Evolutionary conservation across 257 asterid genomes (phyloP).

Genomic region (Solanum sitiens): DNA sequence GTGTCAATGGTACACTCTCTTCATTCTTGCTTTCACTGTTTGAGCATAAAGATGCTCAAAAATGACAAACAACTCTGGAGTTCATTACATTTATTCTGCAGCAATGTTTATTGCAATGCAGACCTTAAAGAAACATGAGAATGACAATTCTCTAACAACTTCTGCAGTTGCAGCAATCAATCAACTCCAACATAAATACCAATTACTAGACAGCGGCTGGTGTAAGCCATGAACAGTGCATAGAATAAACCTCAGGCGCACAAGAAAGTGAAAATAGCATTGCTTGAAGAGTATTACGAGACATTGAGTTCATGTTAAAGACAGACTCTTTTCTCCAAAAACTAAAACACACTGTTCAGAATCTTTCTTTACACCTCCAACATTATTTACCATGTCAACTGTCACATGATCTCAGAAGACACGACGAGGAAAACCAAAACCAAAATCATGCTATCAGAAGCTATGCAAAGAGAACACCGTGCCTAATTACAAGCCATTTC

Average conservation of each 20-base stretch:
- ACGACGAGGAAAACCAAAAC: not conserved
- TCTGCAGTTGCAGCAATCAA: not conserved
- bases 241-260: not conserved
- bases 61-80: not conserved
- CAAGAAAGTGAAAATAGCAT: not conserved
- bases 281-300: not conserved
- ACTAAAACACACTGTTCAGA: not conserved
- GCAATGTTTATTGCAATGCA: not conserved
- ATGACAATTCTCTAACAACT: not conserved
- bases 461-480: not conserved
- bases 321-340: not conserved
- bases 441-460: not conserved
- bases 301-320: not conserved
- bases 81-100: not conserved
- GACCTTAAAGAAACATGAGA: not conserved
- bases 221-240: not conserved
- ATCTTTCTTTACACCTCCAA: slow-evolving; percentile 3
- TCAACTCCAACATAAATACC: not conserved
- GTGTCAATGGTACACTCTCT: not conserved
- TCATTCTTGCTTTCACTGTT: not conserved
- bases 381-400: not conserved
- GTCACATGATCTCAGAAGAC: not conserved
- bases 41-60: not conserved
- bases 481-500: slow-evolving; percentile 11
- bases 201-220: not conserved